Base-by-base conservation (phyloP, 2,329 filamentous ascomycete genomes). In the Paraphaeosphaeria minitans region DNA sequence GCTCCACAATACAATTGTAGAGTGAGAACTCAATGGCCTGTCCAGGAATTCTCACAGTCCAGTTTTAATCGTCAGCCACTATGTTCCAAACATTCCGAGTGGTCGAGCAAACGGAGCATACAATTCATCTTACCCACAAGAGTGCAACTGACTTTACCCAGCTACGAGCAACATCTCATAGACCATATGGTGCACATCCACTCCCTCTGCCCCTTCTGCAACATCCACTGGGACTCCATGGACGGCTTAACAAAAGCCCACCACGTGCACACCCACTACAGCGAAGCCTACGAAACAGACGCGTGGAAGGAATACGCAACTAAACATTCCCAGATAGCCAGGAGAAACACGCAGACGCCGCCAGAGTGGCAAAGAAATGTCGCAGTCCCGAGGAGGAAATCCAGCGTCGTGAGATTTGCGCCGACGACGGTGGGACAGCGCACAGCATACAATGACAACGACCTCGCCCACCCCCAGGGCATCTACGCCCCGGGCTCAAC, bases 401-500 rank as follows among this genome's bases (percentile, higher is more conserved):
- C 59, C 3, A 66, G 65, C 45, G 66, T 65, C 45, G 66, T 65
- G 13, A 53, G 33, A 13, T 68, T 68, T 41, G 56, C 62, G 24
- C 61, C 58, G 2, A 35, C 48, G 10, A 57, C 50, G 9, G 59
- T 64, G 4, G 60, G 62, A 19, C 53, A 48, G 41, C 37, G 59
- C 8, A 35, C 58, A 24, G 57, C 52, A 10, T 59, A 59, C 39
- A 65, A 65, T 22, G 59, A 63, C 53, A 8, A 37, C 12, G 48
- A 37, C 1, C 9, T 58, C 53, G 33, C 55, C 24, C 39, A 41
- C 61, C 48, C n/a, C 16, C 6, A n/a, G 39, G 56, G 45, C 16
- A 27, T 16, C 8, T 48, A 59, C 16, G 57, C 53, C 19, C 48
- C 42, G 29, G 57, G 53, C 8, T 31, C 24, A 27, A 27, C 24